Evolutionary conservation across 2,329 filamentous ascomycete genomes (phyloP), one percentile per base, ranked within the genome.

Genomic region (Monosporascus sp.): DNA sequence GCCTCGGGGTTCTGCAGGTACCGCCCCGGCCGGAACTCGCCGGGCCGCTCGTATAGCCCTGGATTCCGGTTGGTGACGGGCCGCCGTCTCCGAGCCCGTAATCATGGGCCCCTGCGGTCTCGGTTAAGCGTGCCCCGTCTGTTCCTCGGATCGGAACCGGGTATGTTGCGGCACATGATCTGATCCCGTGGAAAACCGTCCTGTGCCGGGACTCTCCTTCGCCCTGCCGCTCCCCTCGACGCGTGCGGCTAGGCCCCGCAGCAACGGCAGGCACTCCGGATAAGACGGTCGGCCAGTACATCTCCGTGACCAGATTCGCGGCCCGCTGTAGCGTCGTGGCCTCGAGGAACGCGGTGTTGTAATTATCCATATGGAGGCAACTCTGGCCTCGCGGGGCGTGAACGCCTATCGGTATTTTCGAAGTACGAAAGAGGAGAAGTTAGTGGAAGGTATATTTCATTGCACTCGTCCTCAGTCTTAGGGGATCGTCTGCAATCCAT

Each of bases 351-450:
- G 50, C 53, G 1, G 58, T 57, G 26, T 66, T 66, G 48, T 58
- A 67, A 46, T 69, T 61, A 17, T 64, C 60, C 61, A 64, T 65
- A 20, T 66, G 57, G 1, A 69, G 64, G 48, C 59, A 67, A 41
- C 57, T 65, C 14, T 54, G 50, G 14, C 61, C 63, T 3, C 61
- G 11, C 11, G 31, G 31, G 31, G 31, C 31, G 11, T 14, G 31
- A 34, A 34, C 31, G 11, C 31, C 31, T 14, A 34, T 34, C 9
- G 11, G 31, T 5, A 34, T 34, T 34, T 31, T 34, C 9, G 31
- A 34, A 2, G 11, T 34, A 34, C 9, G 31, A 5, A 14, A 14
- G 14, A 34, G 9, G 9, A 34, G 31, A 34, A 14, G 31, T 14
- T 34, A 14, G 31, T 34, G 9, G 31, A 34, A 34, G 31, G 5